These are phyloP conservation scores for Fusarium praegraminearum DNA, from an alignment of 2,329 filamentous ascomycete genomes.

Conservation along the genomic window DNA sequence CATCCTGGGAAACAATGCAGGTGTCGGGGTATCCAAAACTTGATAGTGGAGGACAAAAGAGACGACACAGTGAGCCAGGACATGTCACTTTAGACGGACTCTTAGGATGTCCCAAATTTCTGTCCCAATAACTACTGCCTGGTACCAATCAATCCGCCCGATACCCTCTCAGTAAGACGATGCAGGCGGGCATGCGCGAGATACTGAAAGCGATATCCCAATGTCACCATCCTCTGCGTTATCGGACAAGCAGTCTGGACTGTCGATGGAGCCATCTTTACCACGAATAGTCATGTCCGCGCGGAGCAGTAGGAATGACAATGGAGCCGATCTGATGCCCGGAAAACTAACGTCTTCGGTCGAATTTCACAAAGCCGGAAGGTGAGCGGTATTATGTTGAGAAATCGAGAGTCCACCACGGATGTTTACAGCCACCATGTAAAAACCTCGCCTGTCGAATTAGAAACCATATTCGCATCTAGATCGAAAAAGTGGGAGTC, in stretches of 20 bases:
- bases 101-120: neutral
- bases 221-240: neutral
- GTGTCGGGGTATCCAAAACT: neutral
- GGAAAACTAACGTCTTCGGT: conserved; percentile 6
- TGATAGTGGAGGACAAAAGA: neutral
- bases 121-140: neutral
- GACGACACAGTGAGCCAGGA: neutral
- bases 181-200: neutral
- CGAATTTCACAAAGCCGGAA: conserved; percentile 17
- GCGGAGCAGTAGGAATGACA: conserved; percentile 23
- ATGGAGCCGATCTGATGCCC: neutral
- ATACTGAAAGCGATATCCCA: neutral
- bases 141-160: neutral
- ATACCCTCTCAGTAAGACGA: neutral
- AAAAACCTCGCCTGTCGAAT: conserved; percentile 16
- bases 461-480: neutral
- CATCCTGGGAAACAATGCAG: neutral
- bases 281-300: conserved; percentile 8
- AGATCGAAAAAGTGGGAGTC: conserved; percentile 3
- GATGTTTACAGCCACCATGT: conserved; percentile 11
- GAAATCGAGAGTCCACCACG: conserved; percentile 6
- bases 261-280: neutral
- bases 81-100: neutral
- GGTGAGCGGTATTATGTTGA: conserved; percentile 9
- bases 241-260: conserved; percentile 8